Evolutionary conservation across 139 green algal genomes (phyloP).

Genomic region (Chlorella vulgaris): DNA sequence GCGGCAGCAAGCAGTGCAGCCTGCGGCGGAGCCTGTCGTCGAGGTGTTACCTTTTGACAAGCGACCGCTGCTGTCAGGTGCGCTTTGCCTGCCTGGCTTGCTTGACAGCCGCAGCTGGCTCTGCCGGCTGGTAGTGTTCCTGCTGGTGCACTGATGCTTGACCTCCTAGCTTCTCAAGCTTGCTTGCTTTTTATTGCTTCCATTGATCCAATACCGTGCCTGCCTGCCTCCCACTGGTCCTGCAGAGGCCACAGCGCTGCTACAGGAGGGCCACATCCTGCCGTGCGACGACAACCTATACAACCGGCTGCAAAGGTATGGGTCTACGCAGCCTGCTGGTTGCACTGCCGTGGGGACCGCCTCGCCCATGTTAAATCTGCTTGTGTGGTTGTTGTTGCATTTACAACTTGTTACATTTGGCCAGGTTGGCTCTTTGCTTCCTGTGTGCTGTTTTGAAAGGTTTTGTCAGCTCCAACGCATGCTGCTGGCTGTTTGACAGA

Average conservation of each 20-base stretch:
- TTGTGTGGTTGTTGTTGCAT: too few species aligned
- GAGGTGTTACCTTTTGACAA: neutral
- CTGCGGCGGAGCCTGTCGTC: neutral
- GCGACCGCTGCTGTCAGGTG: constrained; percentile 15
- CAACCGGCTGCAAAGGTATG: constrained; percentile 5
- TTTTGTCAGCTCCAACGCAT: too few species aligned
- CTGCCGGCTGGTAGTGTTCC: neutral
- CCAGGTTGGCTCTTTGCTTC: neutral
- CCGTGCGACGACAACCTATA: constrained; percentile 34
- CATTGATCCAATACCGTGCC: neutral
- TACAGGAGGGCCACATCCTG: constrained; percentile 49
- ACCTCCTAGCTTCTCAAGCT: neutral
- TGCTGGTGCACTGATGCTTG: neutral
- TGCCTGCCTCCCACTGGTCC: too few species aligned
- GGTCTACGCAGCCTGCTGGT: neutral
- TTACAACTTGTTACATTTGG: too few species aligned
- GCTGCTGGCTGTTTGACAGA: too few species aligned
- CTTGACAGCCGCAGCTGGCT: neutral
- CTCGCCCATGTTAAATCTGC: too few species aligned
- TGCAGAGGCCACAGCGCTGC: constrained; percentile 27
- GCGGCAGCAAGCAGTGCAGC: neutral
- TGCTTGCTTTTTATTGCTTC: neutral
- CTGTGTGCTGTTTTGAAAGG: too few species aligned
- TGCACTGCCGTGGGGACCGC: neutral
- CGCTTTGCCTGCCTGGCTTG: neutral